These are phyloP conservation scores for Syzygium oleosum DNA, from an alignment of 345 rosid genomes.

Conservation along the genomic window DNA sequence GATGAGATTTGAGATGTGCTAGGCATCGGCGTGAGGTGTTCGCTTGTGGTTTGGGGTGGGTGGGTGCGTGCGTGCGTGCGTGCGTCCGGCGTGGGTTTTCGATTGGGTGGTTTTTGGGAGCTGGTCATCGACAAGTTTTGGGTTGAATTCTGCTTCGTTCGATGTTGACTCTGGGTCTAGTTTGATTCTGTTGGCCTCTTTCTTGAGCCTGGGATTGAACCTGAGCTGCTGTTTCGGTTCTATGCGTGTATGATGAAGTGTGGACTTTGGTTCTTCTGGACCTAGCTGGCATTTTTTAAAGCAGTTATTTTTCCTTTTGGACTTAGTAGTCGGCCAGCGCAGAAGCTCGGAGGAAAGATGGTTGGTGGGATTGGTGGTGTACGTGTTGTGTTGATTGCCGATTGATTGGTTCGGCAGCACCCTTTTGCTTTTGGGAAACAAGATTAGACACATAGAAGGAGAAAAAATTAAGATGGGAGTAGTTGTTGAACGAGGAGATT, in stretches of 20 bases:
- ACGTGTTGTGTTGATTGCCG: background rate
- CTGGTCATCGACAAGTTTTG: background rate
- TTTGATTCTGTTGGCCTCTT: background rate
- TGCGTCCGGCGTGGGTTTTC: background rate
- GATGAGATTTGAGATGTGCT: background rate
- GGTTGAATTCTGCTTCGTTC: background rate
- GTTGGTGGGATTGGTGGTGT: background rate
- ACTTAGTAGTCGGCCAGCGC: background rate
- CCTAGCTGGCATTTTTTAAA: background rate
- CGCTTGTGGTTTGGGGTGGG: background rate
- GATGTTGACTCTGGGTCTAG: background rate
- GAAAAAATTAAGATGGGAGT: background rate
- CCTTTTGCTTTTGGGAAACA: background rate
- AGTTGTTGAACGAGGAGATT: background rate
- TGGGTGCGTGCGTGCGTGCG: background rate
- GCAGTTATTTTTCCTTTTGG: background rate
- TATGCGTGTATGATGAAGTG: background rate
- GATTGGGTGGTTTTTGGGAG: background rate
- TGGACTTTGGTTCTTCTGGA: background rate
- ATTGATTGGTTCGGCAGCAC: background rate
- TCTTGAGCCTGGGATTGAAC: background rate
- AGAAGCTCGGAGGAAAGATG: background rate
- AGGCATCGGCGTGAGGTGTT: background rate
- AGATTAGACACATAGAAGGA: background rate
- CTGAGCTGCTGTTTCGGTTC: background rate